Evolutionary conservation across 2,329 filamentous ascomycete genomes (phyloP), one percentile per base, ranked within the genome.

Genomic region (Trichoderma sp.): DNA sequence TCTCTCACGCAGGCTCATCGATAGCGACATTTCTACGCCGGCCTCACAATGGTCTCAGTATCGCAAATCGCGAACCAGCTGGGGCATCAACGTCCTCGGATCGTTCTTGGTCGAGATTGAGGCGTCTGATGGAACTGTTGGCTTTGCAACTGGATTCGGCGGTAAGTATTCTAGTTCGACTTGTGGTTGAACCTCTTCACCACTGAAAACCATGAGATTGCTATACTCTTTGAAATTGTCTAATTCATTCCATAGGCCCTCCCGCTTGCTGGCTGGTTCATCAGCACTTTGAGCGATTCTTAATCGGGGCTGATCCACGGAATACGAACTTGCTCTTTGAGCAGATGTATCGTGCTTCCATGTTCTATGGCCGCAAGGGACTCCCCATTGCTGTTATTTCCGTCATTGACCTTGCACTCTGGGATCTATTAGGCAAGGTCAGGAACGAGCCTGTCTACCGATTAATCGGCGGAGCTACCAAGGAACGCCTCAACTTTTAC

Each of bases 331-430:
- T 94, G 72, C 84, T 97, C 35, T 97, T 96, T 78, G 94, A 97
- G 83, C 93, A 96, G 80, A 97, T 97, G 94, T 97, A 97, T 84
- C 90, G 94, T 70, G 92, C 87, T 2, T 96, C 93, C 74, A 96
- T 97, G 92, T 97, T 97, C 84, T 97, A 97, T 77, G 94, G 94
- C 71, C 91, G 94, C 73, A 97, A 97, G 81, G 94, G 94, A 58
- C 88, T 97, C 1, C 92, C 94, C 2, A 88, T 95, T 13, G 94
- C 94, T 65, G 91, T 96, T 76, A 97, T 97, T 77, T 97, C 93
- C 2, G 94, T 97, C 72, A 96, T 97, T 76, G 94, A 97, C 77
- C 86, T 97, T 55, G 94, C 94, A 5, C 81, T 97, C 52, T 97
- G 94, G 94, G 94, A 97, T 83, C 85, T 97, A 53, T 83, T 96